Evolutionary conservation across 306 rosid species (phyloP), one percentile per base, ranked within the genome.

Genomic region (Pueraria montana): DNA sequence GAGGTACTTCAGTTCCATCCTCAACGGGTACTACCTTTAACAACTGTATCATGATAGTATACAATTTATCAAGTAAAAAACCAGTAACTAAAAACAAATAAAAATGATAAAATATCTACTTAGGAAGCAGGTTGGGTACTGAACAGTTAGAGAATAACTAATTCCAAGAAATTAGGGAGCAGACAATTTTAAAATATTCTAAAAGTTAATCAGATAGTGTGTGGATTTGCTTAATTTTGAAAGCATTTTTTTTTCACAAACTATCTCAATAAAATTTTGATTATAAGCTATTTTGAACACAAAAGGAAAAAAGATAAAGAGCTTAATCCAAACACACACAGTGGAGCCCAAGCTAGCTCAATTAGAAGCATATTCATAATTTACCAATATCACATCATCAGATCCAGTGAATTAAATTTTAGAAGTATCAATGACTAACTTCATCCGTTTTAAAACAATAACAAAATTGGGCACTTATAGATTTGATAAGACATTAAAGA

Each of bases 1-100:
- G 84, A 21, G 71, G 16, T 49, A 74, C 77, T 70, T 85, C 91
- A 80, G 80, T 67, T 62, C 84, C 91, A 52, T 92, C 92, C 66
- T 81, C 80, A n/a, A 34, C 78, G 49, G 70, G 17, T 67, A 56
- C 83, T 38, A 34, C 88, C 61, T 86, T 86, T 9, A 86, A 48
- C 48, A 83, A 84, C 96, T 93, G 87, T 72, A 84, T 52, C 64
- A 43, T 59, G 69, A 80, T 72, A 38, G 62, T 77, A 74, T 34
- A 76, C 17, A 45, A 53, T 59, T 76, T 58, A 71, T 63, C 66
- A 50, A 38, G 69, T 56, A 77, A 27, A 43, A 63, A 76, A n/a
- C 59, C 68, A 61, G 45, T 69, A 69, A 43, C 38, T 10, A 49
- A 34, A 83, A 75, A 12, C 61, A 67, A 67, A 48, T 4, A 59